phyloP scores from a whole-genome alignment of 345 rosid genomes.

The Eucalyptus microcorys region DNA sequence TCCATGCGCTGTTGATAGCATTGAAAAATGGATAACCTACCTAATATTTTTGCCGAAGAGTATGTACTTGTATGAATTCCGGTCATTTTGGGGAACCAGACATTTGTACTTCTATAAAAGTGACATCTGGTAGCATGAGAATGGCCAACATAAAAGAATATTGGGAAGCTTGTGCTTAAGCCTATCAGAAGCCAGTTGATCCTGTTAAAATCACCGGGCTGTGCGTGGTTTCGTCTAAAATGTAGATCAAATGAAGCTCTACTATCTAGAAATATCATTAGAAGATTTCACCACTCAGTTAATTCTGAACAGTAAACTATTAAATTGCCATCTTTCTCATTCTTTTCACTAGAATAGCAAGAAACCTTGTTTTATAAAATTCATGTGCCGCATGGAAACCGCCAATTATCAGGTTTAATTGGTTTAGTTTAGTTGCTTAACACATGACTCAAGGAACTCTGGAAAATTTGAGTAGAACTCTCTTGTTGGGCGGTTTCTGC shows the following conservation, averaged over 20 bases:
- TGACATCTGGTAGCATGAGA: background rate
- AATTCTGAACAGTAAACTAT: background rate
- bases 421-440: background rate
- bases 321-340: background rate
- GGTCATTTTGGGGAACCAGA: background rate
- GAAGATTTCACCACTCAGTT: background rate
- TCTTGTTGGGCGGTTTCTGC: background rate
- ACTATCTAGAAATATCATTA: background rate
- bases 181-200: background rate
- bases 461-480: background rate
- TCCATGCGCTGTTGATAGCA: slow-evolving; percentile 20
- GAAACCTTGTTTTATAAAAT: background rate
- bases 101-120: background rate
- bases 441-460: background rate
- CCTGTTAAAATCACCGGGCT: background rate
- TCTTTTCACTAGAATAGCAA: background rate
- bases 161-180: background rate
- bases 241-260: background rate
- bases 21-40: background rate
- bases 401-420: background rate
- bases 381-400: background rate
- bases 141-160: background rate
- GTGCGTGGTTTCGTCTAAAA: background rate
- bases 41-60: background rate
- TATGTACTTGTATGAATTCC: background rate